Percentiles rank a stretch among this genome's conserved stretches.
phyloP scores from a whole-genome alignment of 805 yeast species.

The Ogataea ganodermae region DNA sequence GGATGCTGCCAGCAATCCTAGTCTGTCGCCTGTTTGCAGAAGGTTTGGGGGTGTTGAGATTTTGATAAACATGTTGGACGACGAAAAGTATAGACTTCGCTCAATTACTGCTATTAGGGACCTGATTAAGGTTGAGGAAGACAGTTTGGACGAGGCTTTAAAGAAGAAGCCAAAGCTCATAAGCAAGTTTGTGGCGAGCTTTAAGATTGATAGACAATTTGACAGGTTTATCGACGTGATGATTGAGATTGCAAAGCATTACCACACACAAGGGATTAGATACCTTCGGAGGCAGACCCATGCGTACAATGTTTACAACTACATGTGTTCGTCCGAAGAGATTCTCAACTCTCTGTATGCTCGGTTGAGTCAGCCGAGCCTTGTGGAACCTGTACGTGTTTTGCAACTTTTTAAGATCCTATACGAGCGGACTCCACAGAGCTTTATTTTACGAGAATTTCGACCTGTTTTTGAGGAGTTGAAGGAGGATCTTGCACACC shows the following conservation, averaged over 20 bases:
- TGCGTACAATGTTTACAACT: conserved; percentile 17
- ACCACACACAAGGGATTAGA: conserved; percentile 5
- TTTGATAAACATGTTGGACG: conserved; percentile 16
- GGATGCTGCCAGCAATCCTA: conserved; percentile 18
- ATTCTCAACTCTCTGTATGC: conserved; percentile 17
- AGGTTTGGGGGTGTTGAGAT: conserved; percentile 22
- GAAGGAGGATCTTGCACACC: conserved; percentile 7
- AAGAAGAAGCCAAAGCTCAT: conserved; percentile 16
- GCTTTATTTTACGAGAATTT: conserved; percentile 16
- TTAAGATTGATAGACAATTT: conserved; percentile 14
- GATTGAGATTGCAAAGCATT: conserved; percentile 10
- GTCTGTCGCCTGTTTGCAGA: conserved; percentile 10
- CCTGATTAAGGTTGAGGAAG: conserved; percentile 14
- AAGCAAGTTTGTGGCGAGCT: conserved; percentile 14
- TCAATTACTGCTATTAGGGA: conserved; percentile 14
- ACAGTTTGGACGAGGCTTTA: conserved; percentile 19
- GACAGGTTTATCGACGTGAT: conserved; percentile 15
- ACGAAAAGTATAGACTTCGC: conserved; percentile 11
- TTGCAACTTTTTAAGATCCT: conserved; percentile 14
- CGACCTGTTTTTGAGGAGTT: conserved; percentile 19
- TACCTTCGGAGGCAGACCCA: conserved; percentile 10
- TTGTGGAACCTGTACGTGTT: conserved; percentile 17
- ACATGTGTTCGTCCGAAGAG: conserved; percentile 22
- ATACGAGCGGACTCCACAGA: conserved; percentile 17
- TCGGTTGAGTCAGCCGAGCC: conserved; percentile 14